phyloP scores from a whole-genome alignment of 2,329 filamentous ascomycete species.

The Ophiosphaerella herpotricha region DNA sequence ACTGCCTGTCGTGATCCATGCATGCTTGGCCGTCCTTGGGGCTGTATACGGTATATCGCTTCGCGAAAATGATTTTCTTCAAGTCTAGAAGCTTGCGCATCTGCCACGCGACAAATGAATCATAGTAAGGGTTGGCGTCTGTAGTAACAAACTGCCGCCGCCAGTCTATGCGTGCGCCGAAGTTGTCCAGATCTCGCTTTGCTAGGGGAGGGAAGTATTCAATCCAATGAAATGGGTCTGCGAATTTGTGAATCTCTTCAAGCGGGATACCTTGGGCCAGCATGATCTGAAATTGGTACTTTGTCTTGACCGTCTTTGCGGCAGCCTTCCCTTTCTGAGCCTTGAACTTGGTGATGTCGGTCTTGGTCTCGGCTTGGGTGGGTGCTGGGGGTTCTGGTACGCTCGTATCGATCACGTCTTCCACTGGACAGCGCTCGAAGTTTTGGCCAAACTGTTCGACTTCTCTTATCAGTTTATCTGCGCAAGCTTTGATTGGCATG shows the following conservation, averaged over 20 bases:
- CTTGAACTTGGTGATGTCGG: constrained; percentile 87
- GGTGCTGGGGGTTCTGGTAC: constrained; percentile 60
- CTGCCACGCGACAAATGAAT: constrained; percentile 94
- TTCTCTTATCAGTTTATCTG: constrained; percentile 91
- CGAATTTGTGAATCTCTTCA: constrained; percentile 90
- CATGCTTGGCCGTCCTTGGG: constrained; percentile 88
- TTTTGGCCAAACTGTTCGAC: constrained; percentile 85
- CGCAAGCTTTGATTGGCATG: constrained; percentile 91
- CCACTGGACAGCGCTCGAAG: constrained; percentile 71
- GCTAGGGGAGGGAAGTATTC: constrained; percentile 86
- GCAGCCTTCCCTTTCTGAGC: constrained; percentile 79
- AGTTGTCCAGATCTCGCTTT: constrained; percentile 76
- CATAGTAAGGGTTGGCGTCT: constrained; percentile 95
- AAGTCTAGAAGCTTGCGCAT: constrained; percentile 90
- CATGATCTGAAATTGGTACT: constrained; percentile 98
- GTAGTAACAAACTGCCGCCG: constrained; percentile 91
- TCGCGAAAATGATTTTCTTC: constrained; percentile 91
- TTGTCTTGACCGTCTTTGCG: constrained; percentile 87
- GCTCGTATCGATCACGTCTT: constrained; percentile 51
- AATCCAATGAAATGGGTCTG: constrained; percentile 90
- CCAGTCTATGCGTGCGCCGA: constrained; percentile 92
- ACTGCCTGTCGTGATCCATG: constrained; percentile 83
- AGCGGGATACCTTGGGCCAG: constrained; percentile 83
- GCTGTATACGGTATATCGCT: constrained; percentile 86
- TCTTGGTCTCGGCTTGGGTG: constrained; percentile 67